Percentiles rank a stretch among this genome's conserved stretches.
Evolutionary conservation across 2,329 filamentous ascomycete species (phyloP).

Genomic region (Eutypa lata): DNA sequence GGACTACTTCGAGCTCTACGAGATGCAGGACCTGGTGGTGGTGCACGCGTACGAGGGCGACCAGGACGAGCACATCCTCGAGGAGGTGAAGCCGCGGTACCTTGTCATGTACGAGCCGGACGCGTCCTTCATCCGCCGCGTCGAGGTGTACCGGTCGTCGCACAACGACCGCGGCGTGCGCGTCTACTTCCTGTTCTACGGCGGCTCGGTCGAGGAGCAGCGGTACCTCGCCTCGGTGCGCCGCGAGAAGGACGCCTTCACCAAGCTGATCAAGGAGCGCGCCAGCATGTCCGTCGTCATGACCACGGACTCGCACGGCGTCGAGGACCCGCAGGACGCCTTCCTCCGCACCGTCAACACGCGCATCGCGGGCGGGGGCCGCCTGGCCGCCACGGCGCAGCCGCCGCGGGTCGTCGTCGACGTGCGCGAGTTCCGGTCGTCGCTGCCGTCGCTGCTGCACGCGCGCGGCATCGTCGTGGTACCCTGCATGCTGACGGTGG

Average conservation of each 20-base stretch:
- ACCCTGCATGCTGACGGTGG: conserved; percentile 93
- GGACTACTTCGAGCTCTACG: conserved; percentile 85
- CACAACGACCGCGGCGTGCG: conserved; percentile 85
- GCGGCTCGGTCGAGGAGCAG: conserved; percentile 92
- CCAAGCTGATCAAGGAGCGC: conserved; percentile 89
- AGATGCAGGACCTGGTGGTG: conserved; percentile 84
- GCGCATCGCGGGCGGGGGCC: conserved; percentile 88
- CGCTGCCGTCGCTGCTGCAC: conserved; percentile 85
- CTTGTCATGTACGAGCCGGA: conserved; percentile 99
- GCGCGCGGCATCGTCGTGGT: conserved; percentile 84
- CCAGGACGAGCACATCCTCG: conserved; percentile 92
- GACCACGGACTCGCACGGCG: conserved; percentile 64
- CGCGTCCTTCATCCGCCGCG: conserved; percentile 85
- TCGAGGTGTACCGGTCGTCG: conserved; percentile 94
- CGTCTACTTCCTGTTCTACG: conserved; percentile 97
- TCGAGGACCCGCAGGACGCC: conserved; percentile 80
- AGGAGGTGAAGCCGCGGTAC: conserved; percentile 89
- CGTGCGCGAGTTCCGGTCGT: conserved; percentile 92
- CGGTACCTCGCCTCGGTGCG: conserved; percentile 84
- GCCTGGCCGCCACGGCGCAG: conserved; percentile 76
- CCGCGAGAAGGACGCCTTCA: conserved; percentile 96
- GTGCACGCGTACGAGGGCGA: conserved; percentile 94
- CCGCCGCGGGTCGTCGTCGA: conserved; percentile 92
- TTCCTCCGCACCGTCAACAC: conserved; percentile 97
- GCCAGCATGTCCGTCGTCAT: conserved; percentile 89